These are phyloP conservation scores for Leccinum variabile DNA, from an alignment of 1,284 basidiomycete genomes.

Conservation along the genomic window DNA sequence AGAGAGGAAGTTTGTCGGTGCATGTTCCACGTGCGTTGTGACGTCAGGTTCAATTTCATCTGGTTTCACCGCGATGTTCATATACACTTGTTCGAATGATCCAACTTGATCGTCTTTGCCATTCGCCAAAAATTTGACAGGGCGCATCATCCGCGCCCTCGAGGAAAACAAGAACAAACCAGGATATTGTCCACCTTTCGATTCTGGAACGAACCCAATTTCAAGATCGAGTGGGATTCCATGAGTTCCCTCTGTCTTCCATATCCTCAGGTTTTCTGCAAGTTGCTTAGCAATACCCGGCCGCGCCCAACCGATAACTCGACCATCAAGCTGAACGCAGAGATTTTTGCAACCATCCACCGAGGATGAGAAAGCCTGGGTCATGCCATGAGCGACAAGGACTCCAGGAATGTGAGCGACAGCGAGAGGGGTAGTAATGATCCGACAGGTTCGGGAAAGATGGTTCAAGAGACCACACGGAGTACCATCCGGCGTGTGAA, in stretches of 20 bases:
- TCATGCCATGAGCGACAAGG: constrained; percentile 92
- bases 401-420: constrained; percentile 82
- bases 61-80: constrained; percentile 94
- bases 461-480: constrained; percentile 99
- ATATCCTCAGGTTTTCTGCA: constrained; percentile 82
- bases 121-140: constrained; percentile 90
- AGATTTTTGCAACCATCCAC: constrained; percentile 83
- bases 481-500: constrained; percentile 97
- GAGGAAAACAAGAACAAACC: constrained; percentile 93
- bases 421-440: constrained; percentile 79
- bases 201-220: constrained; percentile 89
- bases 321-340: constrained; percentile 92
- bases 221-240: constrained; percentile 93
- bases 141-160: constrained; percentile 95
- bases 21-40: constrained; percentile 90
- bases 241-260: constrained; percentile 90
- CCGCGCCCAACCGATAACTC: constrained; percentile 94
- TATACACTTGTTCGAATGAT: constrained; percentile 98
- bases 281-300: constrained; percentile 77
- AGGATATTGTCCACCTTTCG: constrained; percentile 94
- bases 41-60: constrained; percentile 85
- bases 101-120: constrained; percentile 89
- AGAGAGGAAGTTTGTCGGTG: constrained; percentile 94
- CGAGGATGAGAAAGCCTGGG: constrained; percentile 77
- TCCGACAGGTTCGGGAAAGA: constrained; percentile 90